A percentile compares a stretch with the other conserved stretches of the same genome.
Conservation (phyloP, 169 alveolate species). For the Eimeria necatrix region DNA sequence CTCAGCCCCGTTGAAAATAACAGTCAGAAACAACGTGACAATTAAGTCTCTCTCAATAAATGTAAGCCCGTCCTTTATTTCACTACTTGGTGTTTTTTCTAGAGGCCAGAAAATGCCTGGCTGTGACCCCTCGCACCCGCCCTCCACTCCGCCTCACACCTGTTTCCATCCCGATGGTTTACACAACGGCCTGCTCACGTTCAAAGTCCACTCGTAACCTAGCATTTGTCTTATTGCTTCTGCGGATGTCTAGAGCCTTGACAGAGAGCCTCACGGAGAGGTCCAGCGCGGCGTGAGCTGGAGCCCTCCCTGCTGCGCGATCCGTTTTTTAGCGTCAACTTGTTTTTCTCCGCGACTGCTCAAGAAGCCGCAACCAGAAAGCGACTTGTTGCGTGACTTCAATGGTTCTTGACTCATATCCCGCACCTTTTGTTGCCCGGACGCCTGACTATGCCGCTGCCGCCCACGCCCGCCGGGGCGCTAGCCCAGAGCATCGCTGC, state of each 20-base stretch:
- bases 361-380: too few relatives aligned
- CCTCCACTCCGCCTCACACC: not conserved
- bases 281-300: too few relatives aligned
- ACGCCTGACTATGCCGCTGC: slow-evolving; percentile 32
- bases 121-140: slow-evolving; percentile 7
- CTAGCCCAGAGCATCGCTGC: slow-evolving; percentile 59
- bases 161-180: slow-evolving; percentile 47
- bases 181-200: not conserved
- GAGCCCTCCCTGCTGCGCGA: too few relatives aligned
- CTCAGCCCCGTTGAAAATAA: slow-evolving; percentile 6
- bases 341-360: too few relatives aligned
- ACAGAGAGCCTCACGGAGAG: too few relatives aligned
- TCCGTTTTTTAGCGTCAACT: too few relatives aligned
- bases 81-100: slow-evolving; percentile 27
- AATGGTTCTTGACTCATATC: too few relatives aligned
- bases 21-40: not conserved
- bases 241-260: too few relatives aligned
- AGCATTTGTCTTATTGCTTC: too few relatives aligned
- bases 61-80: not conserved
- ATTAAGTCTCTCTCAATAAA: not conserved
- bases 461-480: slow-evolving; percentile 60
- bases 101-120: slow-evolving; percentile 53
- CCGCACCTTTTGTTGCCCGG: too few relatives aligned
- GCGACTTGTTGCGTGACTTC: too few relatives aligned
- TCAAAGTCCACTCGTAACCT: too few relatives aligned